These are phyloP conservation scores for Penicillium sp. DNA, from an alignment of 2,329 filamentous ascomycete species.

Conservation along the genomic window DNA sequence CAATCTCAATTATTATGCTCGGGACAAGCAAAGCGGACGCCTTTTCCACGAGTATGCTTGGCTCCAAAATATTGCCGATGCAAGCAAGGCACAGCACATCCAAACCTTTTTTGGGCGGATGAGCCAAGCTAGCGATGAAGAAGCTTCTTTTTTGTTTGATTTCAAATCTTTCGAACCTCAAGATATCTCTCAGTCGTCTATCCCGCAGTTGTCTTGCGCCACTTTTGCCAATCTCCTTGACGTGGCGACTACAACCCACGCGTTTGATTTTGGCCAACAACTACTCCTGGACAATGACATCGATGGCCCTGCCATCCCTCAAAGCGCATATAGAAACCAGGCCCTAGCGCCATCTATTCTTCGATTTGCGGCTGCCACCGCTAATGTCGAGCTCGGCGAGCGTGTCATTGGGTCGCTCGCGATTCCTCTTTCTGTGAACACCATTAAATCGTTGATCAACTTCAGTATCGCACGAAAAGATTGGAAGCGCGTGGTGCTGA, in stretches of 20 bases:
- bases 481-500: slow-evolving; percentile 36
- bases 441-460: slow-evolving; percentile 38
- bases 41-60: slow-evolving; percentile 33
- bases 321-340: slow-evolving; percentile 47
- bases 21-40: slow-evolving; percentile 25
- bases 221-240: slow-evolving; percentile 55
- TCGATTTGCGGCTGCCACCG: slow-evolving; percentile 54
- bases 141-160: slow-evolving; percentile 20
- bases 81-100: slow-evolving; percentile 38
- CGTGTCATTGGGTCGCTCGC: slow-evolving; percentile 31
- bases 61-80: slow-evolving; percentile 38
- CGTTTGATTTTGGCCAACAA: slow-evolving; percentile 54
- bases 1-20: slow-evolving; percentile 30
- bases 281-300: slow-evolving; percentile 54
- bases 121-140: slow-evolving; percentile 11
- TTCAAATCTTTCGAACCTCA: slow-evolving; percentile 17
- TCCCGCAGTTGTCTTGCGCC: slow-evolving; percentile 45
- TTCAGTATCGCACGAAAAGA: slow-evolving; percentile 34
- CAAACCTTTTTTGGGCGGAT: slow-evolving; percentile 32
- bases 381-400: slow-evolving; percentile 40
- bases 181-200: slow-evolving; percentile 29
- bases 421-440: slow-evolving; percentile 37
- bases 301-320: slow-evolving; percentile 55
- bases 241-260: slow-evolving; percentile 47
- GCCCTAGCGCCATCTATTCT: slow-evolving; percentile 54